Evolutionary conservation across 1,284 basidiomycete genomes (phyloP).

Genomic region (Phlebopus sp.): DNA sequence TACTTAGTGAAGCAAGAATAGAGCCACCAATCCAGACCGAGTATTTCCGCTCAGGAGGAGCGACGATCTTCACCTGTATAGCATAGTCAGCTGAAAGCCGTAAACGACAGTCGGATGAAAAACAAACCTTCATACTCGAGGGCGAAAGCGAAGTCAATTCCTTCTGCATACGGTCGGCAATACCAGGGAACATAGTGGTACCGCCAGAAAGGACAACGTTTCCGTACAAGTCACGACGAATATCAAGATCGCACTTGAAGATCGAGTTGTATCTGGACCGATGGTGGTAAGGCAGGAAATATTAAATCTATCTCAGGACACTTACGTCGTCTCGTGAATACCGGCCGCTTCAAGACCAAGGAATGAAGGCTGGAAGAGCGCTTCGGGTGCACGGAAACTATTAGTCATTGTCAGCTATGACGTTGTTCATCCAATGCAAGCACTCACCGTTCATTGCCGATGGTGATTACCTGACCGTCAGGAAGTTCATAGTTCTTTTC

Average conservation of each 20-base stretch:
- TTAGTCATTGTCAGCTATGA: conserved; percentile 8
- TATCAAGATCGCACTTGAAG: conserved; percentile 78
- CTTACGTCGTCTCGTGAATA: conserved; percentile 93
- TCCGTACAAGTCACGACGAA: conserved; percentile 88
- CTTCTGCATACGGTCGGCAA: conserved; percentile 97
- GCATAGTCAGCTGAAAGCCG: conserved; percentile 8
- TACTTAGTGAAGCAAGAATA: conserved; percentile 92
- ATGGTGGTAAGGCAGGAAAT: conserved; percentile 9
- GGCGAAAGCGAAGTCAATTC: conserved; percentile 86
- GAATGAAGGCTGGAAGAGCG: conserved; percentile 95
- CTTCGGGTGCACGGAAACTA: conserved; percentile 95
- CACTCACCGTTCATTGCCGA: conserved; percentile 86
- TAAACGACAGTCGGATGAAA: background rate
- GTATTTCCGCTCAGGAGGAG: conserved; percentile 91
- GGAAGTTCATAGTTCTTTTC: conserved; percentile 97
- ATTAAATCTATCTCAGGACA: conserved; percentile 1
- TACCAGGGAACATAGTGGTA: conserved; percentile 98
- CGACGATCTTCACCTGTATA: conserved; percentile 86
- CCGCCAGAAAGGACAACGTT: conserved; percentile 96
- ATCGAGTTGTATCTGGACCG: conserved; percentile 78
- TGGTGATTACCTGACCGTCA: conserved; percentile 95
- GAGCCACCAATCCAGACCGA: conserved; percentile 99
- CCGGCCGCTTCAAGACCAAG: conserved; percentile 91
- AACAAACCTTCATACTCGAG: conserved; percentile 81
- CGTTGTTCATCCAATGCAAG: background rate